These are phyloP conservation scores for Pyrenochaeta sp. DNA, from an alignment of 2,329 filamentous ascomycete genomes.

Conservation along the genomic window DNA sequence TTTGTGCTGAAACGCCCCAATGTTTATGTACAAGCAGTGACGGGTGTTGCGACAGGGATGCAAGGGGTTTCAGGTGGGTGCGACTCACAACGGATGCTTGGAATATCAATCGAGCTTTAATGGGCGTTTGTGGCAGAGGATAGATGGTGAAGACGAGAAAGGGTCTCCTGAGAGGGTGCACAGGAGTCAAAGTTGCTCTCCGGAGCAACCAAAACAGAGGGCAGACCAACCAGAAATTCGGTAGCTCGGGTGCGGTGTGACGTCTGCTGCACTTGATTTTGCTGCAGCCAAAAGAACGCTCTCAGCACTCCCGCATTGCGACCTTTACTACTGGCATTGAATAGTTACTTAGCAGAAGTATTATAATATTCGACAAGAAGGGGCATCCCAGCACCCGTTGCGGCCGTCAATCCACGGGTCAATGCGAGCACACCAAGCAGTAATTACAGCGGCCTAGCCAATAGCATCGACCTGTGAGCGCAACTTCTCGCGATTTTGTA, in stretches of 20 bases:
- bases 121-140: constrained; percentile 1
- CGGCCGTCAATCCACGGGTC: background rate
- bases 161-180: constrained; percentile 6
- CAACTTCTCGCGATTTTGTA: background rate
- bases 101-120: constrained; percentile 5
- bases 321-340: constrained; percentile 1
- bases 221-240: constrained; percentile 16
- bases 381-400: constrained; percentile 16
- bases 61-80: constrained; percentile 14
- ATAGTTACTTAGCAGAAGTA: background rate
- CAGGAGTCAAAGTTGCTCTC: constrained; percentile 17
- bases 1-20: constrained; percentile 35
- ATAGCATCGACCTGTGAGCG: background rate
- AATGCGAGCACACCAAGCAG: constrained; percentile 1
- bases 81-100: constrained; percentile 30
- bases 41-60: constrained; percentile 25
- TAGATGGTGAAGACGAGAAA: constrained; percentile 9
- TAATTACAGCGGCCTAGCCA: constrained; percentile 4
- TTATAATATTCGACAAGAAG: background rate
- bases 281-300: background rate
- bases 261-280: constrained; percentile 10
- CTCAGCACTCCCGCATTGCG: background rate
- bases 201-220: constrained; percentile 25
- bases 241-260: constrained; percentile 23
- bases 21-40: constrained; percentile 35